Conservation (phyloP, 2,329 filamentous ascomycete genomes). For the Cryphonectria japonica region DNA sequence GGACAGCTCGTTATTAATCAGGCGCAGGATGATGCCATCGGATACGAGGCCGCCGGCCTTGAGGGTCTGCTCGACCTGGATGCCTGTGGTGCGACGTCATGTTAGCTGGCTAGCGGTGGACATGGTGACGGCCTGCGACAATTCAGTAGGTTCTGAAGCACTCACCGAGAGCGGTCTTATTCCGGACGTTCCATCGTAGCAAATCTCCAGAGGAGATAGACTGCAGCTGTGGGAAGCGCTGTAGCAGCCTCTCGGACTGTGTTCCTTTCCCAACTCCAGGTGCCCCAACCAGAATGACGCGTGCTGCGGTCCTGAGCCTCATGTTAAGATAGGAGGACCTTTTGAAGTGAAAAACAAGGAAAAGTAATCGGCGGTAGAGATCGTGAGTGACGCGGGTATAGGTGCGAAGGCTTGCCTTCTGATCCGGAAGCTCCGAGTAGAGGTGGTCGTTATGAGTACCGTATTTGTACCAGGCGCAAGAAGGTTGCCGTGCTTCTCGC, state of each 20-base stretch:
- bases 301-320: slow-evolving; percentile 78
- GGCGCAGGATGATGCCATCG: slow-evolving; percentile 86
- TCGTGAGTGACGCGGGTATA: slow-evolving; percentile 23
- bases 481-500: background rate
- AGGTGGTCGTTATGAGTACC: slow-evolving; percentile 1
- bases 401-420: slow-evolving; percentile 28
- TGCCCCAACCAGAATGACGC: slow-evolving; percentile 91
- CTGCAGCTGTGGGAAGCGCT: slow-evolving; percentile 84
- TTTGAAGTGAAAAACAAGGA: background rate
- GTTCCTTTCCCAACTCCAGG: slow-evolving; percentile 98
- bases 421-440: slow-evolving; percentile 7
- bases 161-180: slow-evolving; percentile 81
- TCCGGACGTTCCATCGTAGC: slow-evolving; percentile 89
- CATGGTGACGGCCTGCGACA: slow-evolving; percentile 19
- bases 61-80: slow-evolving; percentile 89
- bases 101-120: slow-evolving; percentile 4
- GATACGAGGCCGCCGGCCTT: slow-evolving; percentile 87
- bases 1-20: slow-evolving; percentile 88
- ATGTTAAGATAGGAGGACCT: slow-evolving; percentile 44
- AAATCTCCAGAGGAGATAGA: slow-evolving; percentile 94
- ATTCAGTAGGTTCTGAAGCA: slow-evolving; percentile 23
- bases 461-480: background rate
- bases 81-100: slow-evolving; percentile 58
- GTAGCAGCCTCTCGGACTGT: slow-evolving; percentile 85
- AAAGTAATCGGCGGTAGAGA: slow-evolving; percentile 9